phyloP scores from a whole-genome alignment of 2,329 filamentous ascomycete genomes.

The Beauveria caledonica region DNA sequence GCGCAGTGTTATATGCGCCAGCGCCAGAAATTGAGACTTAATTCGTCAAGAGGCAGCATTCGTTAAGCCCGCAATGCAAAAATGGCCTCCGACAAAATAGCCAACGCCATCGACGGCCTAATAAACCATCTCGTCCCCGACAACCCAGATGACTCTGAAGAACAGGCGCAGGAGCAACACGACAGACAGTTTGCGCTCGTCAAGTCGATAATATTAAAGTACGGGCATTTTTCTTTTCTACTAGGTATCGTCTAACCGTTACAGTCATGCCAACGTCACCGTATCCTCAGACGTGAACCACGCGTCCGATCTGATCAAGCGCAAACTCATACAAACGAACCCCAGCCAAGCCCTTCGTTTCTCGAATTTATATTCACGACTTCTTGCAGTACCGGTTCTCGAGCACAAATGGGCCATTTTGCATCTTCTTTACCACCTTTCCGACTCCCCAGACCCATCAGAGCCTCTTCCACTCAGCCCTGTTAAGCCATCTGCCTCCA shows the following conservation, averaged over 20 bases:
- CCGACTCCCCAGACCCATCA: conserved; percentile 55
- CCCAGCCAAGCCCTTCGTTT: conserved; percentile 74
- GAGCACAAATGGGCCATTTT: conserved; percentile 96
- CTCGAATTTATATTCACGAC: conserved; percentile 80
- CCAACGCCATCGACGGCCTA: conserved; percentile 70
- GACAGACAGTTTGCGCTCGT: conserved; percentile 50
- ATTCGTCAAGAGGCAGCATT: not conserved
- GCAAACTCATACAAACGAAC: conserved; percentile 72
- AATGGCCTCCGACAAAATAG: conserved; percentile 60
- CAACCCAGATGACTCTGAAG: conserved; percentile 57
- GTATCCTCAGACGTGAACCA: conserved; percentile 74
- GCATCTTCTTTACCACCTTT: conserved; percentile 78
- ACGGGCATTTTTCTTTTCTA: conserved; percentile 13
- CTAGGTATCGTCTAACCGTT: not conserved
- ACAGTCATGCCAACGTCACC: conserved; percentile 41
- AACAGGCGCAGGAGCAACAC: conserved; percentile 59
- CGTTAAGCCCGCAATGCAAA: conserved; percentile 34
- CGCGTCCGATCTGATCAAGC: conserved; percentile 85
- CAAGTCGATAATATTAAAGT: conserved; percentile 45
- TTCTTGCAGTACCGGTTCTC: conserved; percentile 84
- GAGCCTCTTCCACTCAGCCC: conserved; percentile 41
- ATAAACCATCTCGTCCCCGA: conserved; percentile 65
- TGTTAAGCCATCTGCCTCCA: conserved; percentile 29
- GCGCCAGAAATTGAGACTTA: not conserved
- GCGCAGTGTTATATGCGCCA: not conserved